Base-by-base conservation (phyloP, 2,329 filamentous ascomycete genomes). In the Fusarium multiceps region DNA sequence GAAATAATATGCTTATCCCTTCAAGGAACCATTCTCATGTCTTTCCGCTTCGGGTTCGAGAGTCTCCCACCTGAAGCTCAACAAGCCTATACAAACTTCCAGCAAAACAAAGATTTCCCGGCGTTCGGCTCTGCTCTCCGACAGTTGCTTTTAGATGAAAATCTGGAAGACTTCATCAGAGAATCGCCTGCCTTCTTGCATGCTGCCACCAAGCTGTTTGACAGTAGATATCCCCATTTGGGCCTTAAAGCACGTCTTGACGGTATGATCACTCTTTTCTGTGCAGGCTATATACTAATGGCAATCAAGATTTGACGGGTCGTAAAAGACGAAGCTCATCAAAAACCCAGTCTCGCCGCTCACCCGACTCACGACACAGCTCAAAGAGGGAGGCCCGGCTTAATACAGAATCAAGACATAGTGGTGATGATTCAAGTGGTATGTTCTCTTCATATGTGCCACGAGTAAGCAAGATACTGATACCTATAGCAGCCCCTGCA, bases 141-240 rank as follows among this genome's bases (percentile, higher is more conserved):
- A 27, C 40, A 37, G 1, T 45, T 73, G 4, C 28, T 76, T 8
- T 34, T 47, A 9, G 32, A 60, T 18, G 50, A 51, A 9, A 30
- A 47, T 2, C 61, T 79, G 2, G 71, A 75, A n/a, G 51, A 40
- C 6, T 73, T 75, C n/a, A 55, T 78, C 16, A 7, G 34, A 2
- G 47, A 59, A 9, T 63, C 74, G 18, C 42, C 55, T 11, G 34
- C 37, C 1, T 67, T 73, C 40, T 63, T 69, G 13, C 18, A 61
- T 9, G 32, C 57, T 28, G 59, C 66, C 12, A 47, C 25, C 18
- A 46, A 66, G 5, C 51, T 79, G 13, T 76, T 77, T 48, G 65
- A 56, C 16, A 48, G 66, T 14, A 61, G 59, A 45, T 69, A 76
- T 54, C 60, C 69, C 10, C 32, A 60, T 4, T 21, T 71, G 25